Evolutionary conservation across 208 protist genomes (phyloP).

Genomic region (Leishmania gerbilli): DNA sequence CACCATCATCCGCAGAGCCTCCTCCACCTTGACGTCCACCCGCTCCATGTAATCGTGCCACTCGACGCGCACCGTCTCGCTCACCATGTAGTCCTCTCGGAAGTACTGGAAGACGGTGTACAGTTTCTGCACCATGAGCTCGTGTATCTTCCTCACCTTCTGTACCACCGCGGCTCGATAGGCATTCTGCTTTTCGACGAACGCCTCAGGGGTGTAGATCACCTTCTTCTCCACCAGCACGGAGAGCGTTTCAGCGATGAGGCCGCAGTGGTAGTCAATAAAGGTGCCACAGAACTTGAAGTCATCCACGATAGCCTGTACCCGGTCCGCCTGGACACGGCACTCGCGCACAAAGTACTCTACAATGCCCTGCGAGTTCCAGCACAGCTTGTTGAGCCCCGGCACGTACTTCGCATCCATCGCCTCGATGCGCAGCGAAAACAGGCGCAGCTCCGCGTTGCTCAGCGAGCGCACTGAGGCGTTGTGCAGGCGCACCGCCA

Average conservation of each 20-base stretch:
- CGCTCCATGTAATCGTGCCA: slow-evolving; percentile 93
- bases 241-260: slow-evolving; percentile 92
- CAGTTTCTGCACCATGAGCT: slow-evolving; percentile 84
- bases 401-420: slow-evolving; percentile 93
- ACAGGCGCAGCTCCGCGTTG: slow-evolving; percentile 93
- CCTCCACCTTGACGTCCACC: slow-evolving; percentile 95
- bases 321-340: slow-evolving; percentile 77
- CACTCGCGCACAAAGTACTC: slow-evolving; percentile 96
- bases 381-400: slow-evolving; percentile 94
- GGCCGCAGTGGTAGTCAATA: slow-evolving; percentile 89
- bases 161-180: slow-evolving; percentile 78
- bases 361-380: slow-evolving; percentile 94
- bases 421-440: slow-evolving; percentile 90
- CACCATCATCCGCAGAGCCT: slow-evolving; percentile 94
- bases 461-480: slow-evolving; percentile 89
- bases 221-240: slow-evolving; percentile 95
- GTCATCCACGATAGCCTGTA: slow-evolving; percentile 92
- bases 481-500: slow-evolving; percentile 97
- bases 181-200: slow-evolving; percentile 82
- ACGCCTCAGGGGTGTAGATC: slow-evolving; percentile 90
- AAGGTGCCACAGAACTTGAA: slow-evolving; percentile 92
- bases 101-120: slow-evolving; percentile 91
- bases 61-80: slow-evolving; percentile 82
- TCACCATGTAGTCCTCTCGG: slow-evolving; percentile 85
- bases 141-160: slow-evolving; percentile 83